phyloP scores from a whole-genome alignment of 495 filamentous ascomycete species.

The Annulohypoxylon moriforme region DNA sequence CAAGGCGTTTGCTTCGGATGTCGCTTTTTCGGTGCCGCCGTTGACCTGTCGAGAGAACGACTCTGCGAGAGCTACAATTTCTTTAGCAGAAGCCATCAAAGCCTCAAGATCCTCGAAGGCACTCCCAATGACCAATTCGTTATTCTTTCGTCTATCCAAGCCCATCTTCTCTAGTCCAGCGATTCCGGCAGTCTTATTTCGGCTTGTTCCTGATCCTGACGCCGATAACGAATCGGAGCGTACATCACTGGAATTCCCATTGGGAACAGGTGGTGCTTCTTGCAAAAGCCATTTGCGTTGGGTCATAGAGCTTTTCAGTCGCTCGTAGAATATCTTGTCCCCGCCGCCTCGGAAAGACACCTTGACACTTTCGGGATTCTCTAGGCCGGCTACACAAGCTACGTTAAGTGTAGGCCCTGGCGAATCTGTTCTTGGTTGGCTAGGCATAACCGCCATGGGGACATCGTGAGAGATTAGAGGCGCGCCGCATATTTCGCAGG shows the following conservation, averaged over 20 bases:
- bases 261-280: constrained; percentile 88
- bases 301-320: constrained; percentile 84
- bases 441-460: constrained; percentile 53
- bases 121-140: constrained; percentile 90
- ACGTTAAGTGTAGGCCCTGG: constrained; percentile 75
- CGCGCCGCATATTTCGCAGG: constrained; percentile 92
- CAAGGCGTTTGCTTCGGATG: constrained; percentile 74
- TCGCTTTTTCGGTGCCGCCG: constrained; percentile 62
- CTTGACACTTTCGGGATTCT: constrained; percentile 81
- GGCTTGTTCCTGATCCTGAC: constrained; percentile 40
- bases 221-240: constrained; percentile 55
- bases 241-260: constrained; percentile 74
- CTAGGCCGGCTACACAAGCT: constrained; percentile 56
- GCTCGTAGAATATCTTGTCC: constrained; percentile 88
- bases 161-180: constrained; percentile 89
- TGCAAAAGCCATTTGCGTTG: constrained; percentile 97
- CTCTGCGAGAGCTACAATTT: constrained; percentile 93
- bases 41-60: constrained; percentile 79
- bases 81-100: constrained; percentile 95
- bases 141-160: constrained; percentile 85
- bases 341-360: constrained; percentile 91
- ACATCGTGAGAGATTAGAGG: constrained; percentile 71
- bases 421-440: constrained; percentile 70
- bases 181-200: constrained; percentile 82
- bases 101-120: constrained; percentile 98